Evolutionary conservation across 352 stramenopile genomes (phyloP), one percentile per base, ranked within the genome.

Genomic region (Salisapilia sapeloensis): DNA sequence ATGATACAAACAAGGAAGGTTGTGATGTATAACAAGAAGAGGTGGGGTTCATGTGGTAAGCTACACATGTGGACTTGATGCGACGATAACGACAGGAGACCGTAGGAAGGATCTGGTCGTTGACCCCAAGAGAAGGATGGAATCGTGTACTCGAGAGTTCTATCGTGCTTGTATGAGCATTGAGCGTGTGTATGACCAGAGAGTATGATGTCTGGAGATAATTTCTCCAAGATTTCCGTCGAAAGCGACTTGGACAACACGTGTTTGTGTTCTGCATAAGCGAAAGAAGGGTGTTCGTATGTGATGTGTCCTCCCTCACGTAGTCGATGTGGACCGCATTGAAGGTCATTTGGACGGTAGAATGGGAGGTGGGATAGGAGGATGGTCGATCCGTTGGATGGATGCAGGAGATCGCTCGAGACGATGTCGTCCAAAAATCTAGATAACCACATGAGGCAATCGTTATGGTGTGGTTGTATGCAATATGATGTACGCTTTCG

Each of bases 71-170:
- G 10, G 24, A 24, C n/a, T 7, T 24, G 6, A 13, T 41, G 21
- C 7, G 19, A 5, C 8, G 4, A 21, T 20, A 75, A 40, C 5
- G 33, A n/a, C 24, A 86, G 32, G 27, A 81, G 29, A 16, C 51
- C 56, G 37, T 86, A 86, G 59, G 61, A 81, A 27, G 71, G 71
- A 24, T 87, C 65, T 0, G 71, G 71, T 6, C 71, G 71, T 52
- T 83, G 66, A 4, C 67, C 63, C 71, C 71, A 87, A 23, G 71
- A 67, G 35, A 87, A 82, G n/a, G 71, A 43, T 4, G 71, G 65
- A 3, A 82, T 35, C 4, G 71, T 87, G 35, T 60, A 79, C 56
- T 87, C 71, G 1, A 32, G 20, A 5, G 27, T 19, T 4, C 25
- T 15, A 13, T 44, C 18, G 38, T 81, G 67, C 2, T 54, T 22